A percentile compares a stretch with the other conserved stretches of the same genome.
phyloP scores from a whole-genome alignment of 495 filamentous ascomycete genomes.

The Penicillium bovifimosum region DNA sequence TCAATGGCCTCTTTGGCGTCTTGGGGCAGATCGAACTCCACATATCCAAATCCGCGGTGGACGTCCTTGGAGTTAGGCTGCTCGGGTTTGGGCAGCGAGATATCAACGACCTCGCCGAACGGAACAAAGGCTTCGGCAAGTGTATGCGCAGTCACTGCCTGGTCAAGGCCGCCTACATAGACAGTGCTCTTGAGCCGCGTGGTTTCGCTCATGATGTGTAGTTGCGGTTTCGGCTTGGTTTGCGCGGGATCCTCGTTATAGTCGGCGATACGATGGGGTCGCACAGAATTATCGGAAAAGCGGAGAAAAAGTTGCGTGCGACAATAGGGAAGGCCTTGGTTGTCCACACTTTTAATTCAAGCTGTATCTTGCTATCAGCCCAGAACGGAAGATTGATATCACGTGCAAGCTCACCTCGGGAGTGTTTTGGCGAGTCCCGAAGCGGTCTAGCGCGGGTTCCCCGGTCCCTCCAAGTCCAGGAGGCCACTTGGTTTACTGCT shows the following conservation, averaged over 20 bases:
- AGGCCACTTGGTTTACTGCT: slow-evolving; percentile 44
- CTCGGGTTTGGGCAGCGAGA: slow-evolving; percentile 83
- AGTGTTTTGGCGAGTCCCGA: slow-evolving; percentile 39
- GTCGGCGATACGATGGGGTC: background rate
- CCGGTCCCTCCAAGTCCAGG: slow-evolving; percentile 37
- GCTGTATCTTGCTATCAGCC: slow-evolving; percentile 3
- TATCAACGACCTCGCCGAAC: slow-evolving; percentile 88
- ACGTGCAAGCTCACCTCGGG: slow-evolving; percentile 30
- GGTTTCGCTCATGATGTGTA: slow-evolving; percentile 63
- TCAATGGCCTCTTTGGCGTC: slow-evolving; percentile 95
- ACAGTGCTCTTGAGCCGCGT: slow-evolving; percentile 81
- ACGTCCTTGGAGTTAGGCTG: slow-evolving; percentile 60
- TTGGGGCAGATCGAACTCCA: slow-evolving; percentile 81
- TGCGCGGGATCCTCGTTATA: background rate
- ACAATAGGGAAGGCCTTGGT: background rate
- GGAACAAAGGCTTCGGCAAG: slow-evolving; percentile 91
- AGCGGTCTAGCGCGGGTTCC: slow-evolving; percentile 30
- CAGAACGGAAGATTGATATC: slow-evolving; percentile 32
- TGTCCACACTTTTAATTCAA: background rate
- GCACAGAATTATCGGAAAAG: background rate
- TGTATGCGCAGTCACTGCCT: slow-evolving; percentile 63
- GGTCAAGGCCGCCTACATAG: slow-evolving; percentile 84
- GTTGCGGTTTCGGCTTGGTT: background rate
- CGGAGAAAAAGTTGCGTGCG: background rate
- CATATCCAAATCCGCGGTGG: slow-evolving; percentile 93